A percentile compares a stretch with the other conserved stretches of the same genome.
These are phyloP conservation scores for Triangularia setosa DNA, from an alignment of 2,329 filamentous ascomycete species.

Conservation along the genomic window DNA sequence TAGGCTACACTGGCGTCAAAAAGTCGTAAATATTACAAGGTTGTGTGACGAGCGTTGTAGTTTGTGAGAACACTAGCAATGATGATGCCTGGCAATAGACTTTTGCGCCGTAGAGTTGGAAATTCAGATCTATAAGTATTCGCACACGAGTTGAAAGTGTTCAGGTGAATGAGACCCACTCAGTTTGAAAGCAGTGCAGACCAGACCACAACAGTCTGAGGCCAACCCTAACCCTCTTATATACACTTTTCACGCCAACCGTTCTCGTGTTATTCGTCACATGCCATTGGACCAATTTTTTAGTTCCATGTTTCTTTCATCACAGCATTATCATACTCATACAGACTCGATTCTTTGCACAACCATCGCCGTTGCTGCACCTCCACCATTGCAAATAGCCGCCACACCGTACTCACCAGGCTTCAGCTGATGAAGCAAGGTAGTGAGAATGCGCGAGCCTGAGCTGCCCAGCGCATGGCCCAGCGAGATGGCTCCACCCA, in stretches of 20 bases:
- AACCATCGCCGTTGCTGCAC: slow-evolving; percentile 85
- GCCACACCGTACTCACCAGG: slow-evolving; percentile 91
- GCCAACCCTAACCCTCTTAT: not conserved
- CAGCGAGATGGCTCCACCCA: slow-evolving; percentile 87
- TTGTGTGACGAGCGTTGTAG: not conserved
- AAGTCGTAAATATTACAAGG: not conserved
- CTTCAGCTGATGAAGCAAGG: slow-evolving; percentile 85
- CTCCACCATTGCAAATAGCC: slow-evolving; percentile 95
- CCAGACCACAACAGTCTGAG: not conserved
- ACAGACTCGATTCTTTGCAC: slow-evolving; percentile 73
- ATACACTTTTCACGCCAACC: not conserved
- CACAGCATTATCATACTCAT: slow-evolving; percentile 26
- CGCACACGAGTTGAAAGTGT: not conserved
- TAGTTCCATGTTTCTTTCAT: not conserved
- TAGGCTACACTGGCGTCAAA: not conserved
- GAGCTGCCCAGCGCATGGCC: slow-evolving; percentile 93
- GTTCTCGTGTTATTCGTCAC: not conserved
- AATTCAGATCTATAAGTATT: not conserved
- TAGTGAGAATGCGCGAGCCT: slow-evolving; percentile 84
- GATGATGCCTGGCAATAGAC: not conserved
- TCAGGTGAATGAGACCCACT: not conserved
- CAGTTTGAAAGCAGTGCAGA: not conserved
- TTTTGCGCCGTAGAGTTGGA: not conserved
- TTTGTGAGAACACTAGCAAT: not conserved
- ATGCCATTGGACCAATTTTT: not conserved